These are phyloP conservation scores for Hymenoscyphus fructigenus DNA, from an alignment of 2,329 filamentous ascomycete species.

Conservation along the genomic window DNA sequence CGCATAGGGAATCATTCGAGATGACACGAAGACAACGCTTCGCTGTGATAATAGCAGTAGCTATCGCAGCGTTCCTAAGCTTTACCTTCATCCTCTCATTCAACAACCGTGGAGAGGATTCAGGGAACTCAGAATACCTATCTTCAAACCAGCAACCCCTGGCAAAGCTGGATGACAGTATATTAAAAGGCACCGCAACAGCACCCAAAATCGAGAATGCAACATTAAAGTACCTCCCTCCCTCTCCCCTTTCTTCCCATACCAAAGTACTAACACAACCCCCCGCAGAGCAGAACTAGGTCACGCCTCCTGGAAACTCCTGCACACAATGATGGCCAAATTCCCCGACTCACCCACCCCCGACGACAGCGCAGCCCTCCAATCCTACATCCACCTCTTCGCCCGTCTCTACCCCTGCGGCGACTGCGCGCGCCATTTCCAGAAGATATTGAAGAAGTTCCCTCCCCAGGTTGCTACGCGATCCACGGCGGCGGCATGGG, in stretches of 20 bases:
- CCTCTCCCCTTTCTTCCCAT: not conserved
- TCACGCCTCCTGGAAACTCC: conserved; percentile 66
- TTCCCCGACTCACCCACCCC: conserved; percentile 64
- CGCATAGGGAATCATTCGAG: not conserved
- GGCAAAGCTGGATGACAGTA: conserved; percentile 42
- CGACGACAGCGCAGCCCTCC: conserved; percentile 62
- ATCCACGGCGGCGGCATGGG: conserved; percentile 65
- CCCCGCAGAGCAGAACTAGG: conserved; percentile 56
- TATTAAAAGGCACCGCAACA: conserved; percentile 68
- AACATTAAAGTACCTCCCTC: conserved; percentile 62
- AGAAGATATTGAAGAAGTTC: conserved; percentile 58
- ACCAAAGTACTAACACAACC: conserved; percentile 13
- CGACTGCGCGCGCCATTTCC: conserved; percentile 68
- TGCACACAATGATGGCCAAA: conserved; percentile 69
- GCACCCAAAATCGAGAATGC: conserved; percentile 81
- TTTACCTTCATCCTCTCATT: conserved; percentile 56
- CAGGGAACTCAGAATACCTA: conserved; percentile 23
- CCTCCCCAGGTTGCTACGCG: conserved; percentile 65
- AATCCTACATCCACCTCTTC: conserved; percentile 65
- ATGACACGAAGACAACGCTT: conserved; percentile 46
- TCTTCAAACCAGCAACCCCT: conserved; percentile 21
- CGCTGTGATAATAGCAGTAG: conserved; percentile 52
- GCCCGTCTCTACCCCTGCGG: conserved; percentile 69
- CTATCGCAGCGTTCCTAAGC: conserved; percentile 56
- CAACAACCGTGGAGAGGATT: conserved; percentile 22